phyloP scores from a whole-genome alignment of 2,329 filamentous ascomycete genomes.

The Parafenestella ontariensis region DNA sequence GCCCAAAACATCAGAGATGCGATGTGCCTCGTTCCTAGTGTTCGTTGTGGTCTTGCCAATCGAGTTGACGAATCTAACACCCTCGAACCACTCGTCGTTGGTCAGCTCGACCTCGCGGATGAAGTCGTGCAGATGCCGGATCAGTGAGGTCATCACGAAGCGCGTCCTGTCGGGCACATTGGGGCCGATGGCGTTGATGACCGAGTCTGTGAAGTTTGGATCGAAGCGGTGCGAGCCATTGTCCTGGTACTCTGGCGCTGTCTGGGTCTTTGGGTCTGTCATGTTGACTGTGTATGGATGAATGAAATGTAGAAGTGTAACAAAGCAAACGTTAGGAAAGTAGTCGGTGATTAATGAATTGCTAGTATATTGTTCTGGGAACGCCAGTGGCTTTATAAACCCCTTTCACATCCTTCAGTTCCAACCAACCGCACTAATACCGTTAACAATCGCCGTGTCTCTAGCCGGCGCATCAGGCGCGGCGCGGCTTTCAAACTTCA shows the following conservation, averaged over 20 bases:
- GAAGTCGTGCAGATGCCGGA: slow-evolving; percentile 80
- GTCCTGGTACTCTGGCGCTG: slow-evolving; percentile 30
- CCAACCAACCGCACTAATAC: slow-evolving; percentile 26
- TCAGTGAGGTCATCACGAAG: slow-evolving; percentile 68
- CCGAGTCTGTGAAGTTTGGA: slow-evolving; percentile 76
- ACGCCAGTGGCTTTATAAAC: slow-evolving; percentile 25
- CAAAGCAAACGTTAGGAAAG: background rate
- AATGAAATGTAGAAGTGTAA: background rate
- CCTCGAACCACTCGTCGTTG: slow-evolving; percentile 77
- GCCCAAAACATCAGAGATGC: slow-evolving; percentile 75
- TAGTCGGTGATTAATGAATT: background rate
- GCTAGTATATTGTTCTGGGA: slow-evolving; percentile 8
- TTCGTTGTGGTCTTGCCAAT: slow-evolving; percentile 72
- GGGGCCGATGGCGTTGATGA: slow-evolving; percentile 76
- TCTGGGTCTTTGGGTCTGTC: slow-evolving; percentile 26
- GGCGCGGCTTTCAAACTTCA: slow-evolving; percentile 27
- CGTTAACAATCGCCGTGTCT: slow-evolving; percentile 29
- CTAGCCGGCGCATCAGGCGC: slow-evolving; percentile 33
- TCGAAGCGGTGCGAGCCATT: slow-evolving; percentile 63
- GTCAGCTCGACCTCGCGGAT: slow-evolving; percentile 78
- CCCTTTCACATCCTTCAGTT: slow-evolving; percentile 1
- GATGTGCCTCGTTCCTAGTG: slow-evolving; percentile 76
- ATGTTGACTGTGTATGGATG: slow-evolving; percentile 7
- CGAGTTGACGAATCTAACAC: slow-evolving; percentile 77
- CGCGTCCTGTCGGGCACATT: slow-evolving; percentile 70